phyloP scores from a whole-genome alignment of 345 rosid genomes.

The Adansonia digitata region DNA sequence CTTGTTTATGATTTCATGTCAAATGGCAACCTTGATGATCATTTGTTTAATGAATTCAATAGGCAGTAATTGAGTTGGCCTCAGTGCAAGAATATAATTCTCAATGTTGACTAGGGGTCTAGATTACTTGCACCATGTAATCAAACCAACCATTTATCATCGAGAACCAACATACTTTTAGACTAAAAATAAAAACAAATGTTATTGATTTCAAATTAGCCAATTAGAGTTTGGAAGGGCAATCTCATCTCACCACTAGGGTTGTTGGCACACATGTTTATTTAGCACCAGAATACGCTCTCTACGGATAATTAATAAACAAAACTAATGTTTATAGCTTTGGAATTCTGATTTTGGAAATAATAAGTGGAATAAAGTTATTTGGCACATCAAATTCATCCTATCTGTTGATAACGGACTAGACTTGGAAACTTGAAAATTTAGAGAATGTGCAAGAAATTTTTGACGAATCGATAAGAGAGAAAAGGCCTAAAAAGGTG shows the following conservation, averaged over 20 bases:
- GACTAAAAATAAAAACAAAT: conserved; percentile 45
- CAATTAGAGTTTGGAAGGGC: conserved; percentile 49
- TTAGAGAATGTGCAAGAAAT: conserved; percentile 33
- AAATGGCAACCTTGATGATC: conserved; percentile 46
- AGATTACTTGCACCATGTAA: conserved; percentile 53
- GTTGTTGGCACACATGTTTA: conserved; percentile 65
- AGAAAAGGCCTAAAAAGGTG: conserved; percentile 40
- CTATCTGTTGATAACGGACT: conserved; percentile 43
- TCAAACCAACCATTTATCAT: conserved; percentile 57
- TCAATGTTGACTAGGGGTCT: conserved; percentile 54
- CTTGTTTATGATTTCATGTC: conserved; percentile 59
- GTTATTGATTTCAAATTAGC: conserved; percentile 58
- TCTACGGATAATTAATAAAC: conserved; percentile 59
- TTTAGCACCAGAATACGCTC: conserved; percentile 58
- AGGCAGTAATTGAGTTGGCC: conserved; percentile 45
- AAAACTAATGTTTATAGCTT: conserved; percentile 65
- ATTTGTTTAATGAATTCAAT: conserved; percentile 16
- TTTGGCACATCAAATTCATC: conserved; percentile 40
- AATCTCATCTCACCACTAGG: conserved; percentile 57
- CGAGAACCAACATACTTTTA: conserved; percentile 57
- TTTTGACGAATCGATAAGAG: conserved; percentile 39
- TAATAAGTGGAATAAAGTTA: conserved; percentile 55
- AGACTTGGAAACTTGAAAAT: conserved; percentile 51
- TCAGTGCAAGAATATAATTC: conserved; percentile 46
- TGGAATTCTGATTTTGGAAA: conserved; percentile 49